Conservation (phyloP, 768 basidiomycete genomes). For the Harrya chromipes region DNA sequence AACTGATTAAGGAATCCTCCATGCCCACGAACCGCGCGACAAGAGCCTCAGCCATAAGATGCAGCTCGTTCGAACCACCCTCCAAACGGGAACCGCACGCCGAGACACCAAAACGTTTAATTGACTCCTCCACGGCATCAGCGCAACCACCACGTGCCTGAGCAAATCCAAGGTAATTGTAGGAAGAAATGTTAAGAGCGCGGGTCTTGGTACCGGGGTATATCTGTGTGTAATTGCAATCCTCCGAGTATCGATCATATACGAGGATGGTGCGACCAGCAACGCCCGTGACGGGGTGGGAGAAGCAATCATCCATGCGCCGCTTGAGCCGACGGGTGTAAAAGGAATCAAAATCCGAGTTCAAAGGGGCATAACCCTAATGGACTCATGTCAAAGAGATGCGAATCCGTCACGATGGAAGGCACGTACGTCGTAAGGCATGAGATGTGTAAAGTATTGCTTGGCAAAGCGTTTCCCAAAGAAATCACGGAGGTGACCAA, state of each 20-base stretch:
- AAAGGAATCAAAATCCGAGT: slow-evolving; percentile 98
- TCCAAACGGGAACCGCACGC: slow-evolving; percentile 76
- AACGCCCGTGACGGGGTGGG: slow-evolving; percentile 89
- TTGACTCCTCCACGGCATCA: slow-evolving; percentile 84
- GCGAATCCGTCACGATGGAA: neutral
- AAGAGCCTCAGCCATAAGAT: slow-evolving; percentile 75
- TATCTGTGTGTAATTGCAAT: slow-evolving; percentile 76
- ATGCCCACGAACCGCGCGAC: slow-evolving; percentile 87
- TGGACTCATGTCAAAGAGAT: slow-evolving; percentile 4
- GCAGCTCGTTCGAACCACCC: slow-evolving; percentile 84
- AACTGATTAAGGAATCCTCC: slow-evolving; percentile 87
- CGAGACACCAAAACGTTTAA: slow-evolving; percentile 79
- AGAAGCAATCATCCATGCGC: slow-evolving; percentile 95
- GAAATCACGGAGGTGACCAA: slow-evolving; percentile 95
- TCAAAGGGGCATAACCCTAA: slow-evolving; percentile 94
- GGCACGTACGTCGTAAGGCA: slow-evolving; percentile 75
- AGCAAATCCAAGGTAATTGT: slow-evolving; percentile 99
- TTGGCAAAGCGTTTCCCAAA: slow-evolving; percentile 81
- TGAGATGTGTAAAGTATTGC: slow-evolving; percentile 71
- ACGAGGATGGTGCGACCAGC: slow-evolving; percentile 89
- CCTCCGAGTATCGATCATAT: slow-evolving; percentile 78
- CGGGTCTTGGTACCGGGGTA: slow-evolving; percentile 80
- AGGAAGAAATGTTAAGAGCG: slow-evolving; percentile 94
- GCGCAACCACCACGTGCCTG: slow-evolving; percentile 91
- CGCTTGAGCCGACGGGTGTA: slow-evolving; percentile 94